Evolutionary conservation across 169 alveolate genomes (phyloP), one percentile per base, ranked within the genome.

Genomic region (Cyclospora cayetanensis): DNA sequence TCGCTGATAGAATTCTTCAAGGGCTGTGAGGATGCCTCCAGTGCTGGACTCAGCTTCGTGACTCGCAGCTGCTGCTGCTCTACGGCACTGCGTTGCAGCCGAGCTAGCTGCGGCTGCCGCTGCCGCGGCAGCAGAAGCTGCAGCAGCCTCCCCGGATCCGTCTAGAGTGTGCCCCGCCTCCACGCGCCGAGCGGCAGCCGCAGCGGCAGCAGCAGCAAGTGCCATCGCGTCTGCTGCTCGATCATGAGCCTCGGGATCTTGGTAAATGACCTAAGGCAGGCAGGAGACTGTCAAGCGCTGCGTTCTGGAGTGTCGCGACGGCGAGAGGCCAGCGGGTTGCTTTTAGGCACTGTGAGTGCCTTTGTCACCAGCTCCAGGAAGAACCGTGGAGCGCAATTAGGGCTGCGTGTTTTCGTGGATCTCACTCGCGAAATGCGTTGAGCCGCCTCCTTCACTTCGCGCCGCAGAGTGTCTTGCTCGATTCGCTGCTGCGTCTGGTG

Each of bases 401-500:
- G n/a, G n/a, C n/a, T 46, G 18, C 60, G n/a, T 46, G 18, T 18
- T 9, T 11, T 46, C 60, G 9, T 46, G 9, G 18, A 18, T 1
- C 86, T n/a, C 2, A 74, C 86, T 41, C 42, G 31, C 31, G n/a
- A 37, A 4, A 74, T 74, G 31, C 7, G 39, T 4, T 20, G 12
- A 4, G 42, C n/a, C 22, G 86, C 86, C 66, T 39, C 20, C 25
- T 74, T 41, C 29, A 74, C 86, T 39, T 65, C 66, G 18, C 25
- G 31, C 86, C 37, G 65, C 46, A 74, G 31, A 1, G 37, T 37
- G 1, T n/a, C 86, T 35, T 74, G 86, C 0, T 35, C 37, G 22
- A 74, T 41, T n/a, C 25, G 55, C 65, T 74, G 86, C 86, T 37
- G 66, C 11, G 86, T 29, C 86, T 74, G 66, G 65, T 74, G 86